Evolutionary conservation across 1,139 yeast genomes (phyloP).

Genomic region (Ogataea hybrid): DNA sequence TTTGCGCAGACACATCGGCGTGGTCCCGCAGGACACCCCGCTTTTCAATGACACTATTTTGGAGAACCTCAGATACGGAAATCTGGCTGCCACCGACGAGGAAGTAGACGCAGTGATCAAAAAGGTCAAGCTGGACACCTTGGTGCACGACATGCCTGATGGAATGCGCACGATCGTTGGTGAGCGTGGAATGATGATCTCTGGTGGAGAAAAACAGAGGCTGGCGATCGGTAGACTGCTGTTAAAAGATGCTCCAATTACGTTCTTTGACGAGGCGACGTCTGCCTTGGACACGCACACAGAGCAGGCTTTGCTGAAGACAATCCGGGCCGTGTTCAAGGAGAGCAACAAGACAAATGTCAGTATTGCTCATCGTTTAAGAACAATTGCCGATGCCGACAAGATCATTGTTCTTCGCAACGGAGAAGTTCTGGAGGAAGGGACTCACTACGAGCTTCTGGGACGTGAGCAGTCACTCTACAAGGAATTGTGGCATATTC

Average conservation of each 20-base stretch:
- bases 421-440: slow-evolving; percentile 85
- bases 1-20: slow-evolving; percentile 73
- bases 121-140: slow-evolving; percentile 64
- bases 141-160: slow-evolving; percentile 73
- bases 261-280: slow-evolving; percentile 96
- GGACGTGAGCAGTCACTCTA: slow-evolving; percentile 58
- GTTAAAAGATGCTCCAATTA: slow-evolving; percentile 81
- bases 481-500: slow-evolving; percentile 84
- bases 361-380: slow-evolving; percentile 88
- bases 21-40: slow-evolving; percentile 98
- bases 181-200: slow-evolving; percentile 96
- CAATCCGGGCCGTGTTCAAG: slow-evolving; percentile 62
- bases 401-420: slow-evolving; percentile 82
- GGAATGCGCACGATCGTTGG: slow-evolving; percentile 92
- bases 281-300: slow-evolving; percentile 97
- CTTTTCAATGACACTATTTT: slow-evolving; percentile 85
- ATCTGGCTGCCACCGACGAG: slow-evolving; percentile 67
- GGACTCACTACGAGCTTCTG: slow-evolving; percentile 67
- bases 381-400: slow-evolving; percentile 94
- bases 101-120: slow-evolving; percentile 66
- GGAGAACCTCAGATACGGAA: slow-evolving; percentile 87
- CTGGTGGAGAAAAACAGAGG: slow-evolving; percentile 98
- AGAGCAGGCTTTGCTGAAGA: slow-evolving; percentile 76
- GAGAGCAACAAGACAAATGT: slow-evolving; percentile 67
- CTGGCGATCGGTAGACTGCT: slow-evolving; percentile 88